A percentile compares a stretch with the other conserved stretches of the same genome.
Evolutionary conservation across 768 basidiomycete genomes (phyloP).

Genomic region (Suillus tomentosus): DNA sequence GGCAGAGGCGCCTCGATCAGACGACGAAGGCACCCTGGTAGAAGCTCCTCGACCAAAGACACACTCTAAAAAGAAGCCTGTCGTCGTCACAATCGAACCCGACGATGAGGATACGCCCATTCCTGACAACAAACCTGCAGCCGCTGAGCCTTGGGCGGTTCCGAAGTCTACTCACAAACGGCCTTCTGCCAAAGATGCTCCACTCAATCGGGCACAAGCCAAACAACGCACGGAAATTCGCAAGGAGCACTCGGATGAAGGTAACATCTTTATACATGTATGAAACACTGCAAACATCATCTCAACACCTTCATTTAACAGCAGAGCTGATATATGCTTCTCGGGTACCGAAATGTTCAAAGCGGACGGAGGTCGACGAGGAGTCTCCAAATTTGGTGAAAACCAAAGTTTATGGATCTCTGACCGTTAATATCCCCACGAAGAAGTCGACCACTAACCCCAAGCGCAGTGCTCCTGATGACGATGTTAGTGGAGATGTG

Average conservation of each 20-base stretch:
- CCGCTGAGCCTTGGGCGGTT: background rate
- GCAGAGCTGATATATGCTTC: background rate
- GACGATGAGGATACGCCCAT: conserved; percentile 1
- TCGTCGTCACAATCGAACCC: background rate
- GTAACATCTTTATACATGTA: background rate
- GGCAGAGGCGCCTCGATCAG: conserved; percentile 15
- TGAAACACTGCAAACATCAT: background rate
- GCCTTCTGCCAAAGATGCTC: background rate
- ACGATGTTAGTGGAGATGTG: conserved; percentile 2
- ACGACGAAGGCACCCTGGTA: conserved; percentile 31
- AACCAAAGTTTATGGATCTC: background rate
- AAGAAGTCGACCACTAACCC: background rate
- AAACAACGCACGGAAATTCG: background rate
- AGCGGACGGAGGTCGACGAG: background rate
- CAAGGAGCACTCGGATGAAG: background rate
- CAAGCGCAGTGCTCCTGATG: background rate
- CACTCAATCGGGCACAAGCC: background rate
- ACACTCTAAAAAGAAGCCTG: conserved; percentile 11
- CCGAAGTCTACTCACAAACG: background rate
- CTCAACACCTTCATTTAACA: background rate
- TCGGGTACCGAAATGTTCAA: background rate
- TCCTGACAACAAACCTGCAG: background rate
- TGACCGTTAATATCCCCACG: background rate
- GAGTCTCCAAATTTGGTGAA: background rate
- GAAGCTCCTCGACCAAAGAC: conserved; percentile 20